Evolutionary conservation across 2,329 filamentous ascomycete species (phyloP).

Genomic region (Rachicladosporium sp.): DNA sequence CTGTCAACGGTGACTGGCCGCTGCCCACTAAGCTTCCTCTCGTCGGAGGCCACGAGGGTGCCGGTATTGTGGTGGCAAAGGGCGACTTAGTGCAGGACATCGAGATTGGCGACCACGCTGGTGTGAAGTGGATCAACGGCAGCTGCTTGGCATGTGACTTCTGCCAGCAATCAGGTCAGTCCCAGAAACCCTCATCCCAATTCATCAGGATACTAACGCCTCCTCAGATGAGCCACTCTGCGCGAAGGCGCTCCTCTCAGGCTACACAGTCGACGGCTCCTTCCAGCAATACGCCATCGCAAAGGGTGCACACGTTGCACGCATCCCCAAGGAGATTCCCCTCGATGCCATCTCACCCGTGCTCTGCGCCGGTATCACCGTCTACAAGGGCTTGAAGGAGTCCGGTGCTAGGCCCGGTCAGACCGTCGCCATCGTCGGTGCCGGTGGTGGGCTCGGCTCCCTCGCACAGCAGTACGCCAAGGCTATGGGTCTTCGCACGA

Average conservation of each 20-base stretch:
- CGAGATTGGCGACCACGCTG: slow-evolving; percentile 71
- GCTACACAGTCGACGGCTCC: slow-evolving; percentile 83
- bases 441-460: slow-evolving; percentile 69
- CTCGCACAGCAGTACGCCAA: slow-evolving; percentile 78
- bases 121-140: slow-evolving; percentile 86
- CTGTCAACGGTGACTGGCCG: slow-evolving; percentile 84
- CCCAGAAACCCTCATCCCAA: slow-evolving; percentile 29
- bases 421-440: slow-evolving; percentile 72
- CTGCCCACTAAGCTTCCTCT: slow-evolving; percentile 70
- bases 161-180: slow-evolving; percentile 72
- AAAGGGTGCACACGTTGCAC: slow-evolving; percentile 74
- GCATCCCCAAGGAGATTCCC: slow-evolving; percentile 62
- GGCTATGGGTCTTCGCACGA: slow-evolving; percentile 71
- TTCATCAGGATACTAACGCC: slow-evolving; percentile 49
- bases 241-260: slow-evolving; percentile 60
- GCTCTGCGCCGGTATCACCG: slow-evolving; percentile 74
- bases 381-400: slow-evolving; percentile 87
- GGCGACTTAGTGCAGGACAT: slow-evolving; percentile 68
- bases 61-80: slow-evolving; percentile 68
- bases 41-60: slow-evolving; percentile 68
- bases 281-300: slow-evolving; percentile 90
- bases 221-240: slow-evolving; percentile 69
- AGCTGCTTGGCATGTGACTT: slow-evolving; percentile 73
- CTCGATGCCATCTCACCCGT: slow-evolving; percentile 70
- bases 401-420: slow-evolving; percentile 62